Evolutionary conservation across 345 rosid species (phyloP).

Genomic region (Boechera stricta): DNA sequence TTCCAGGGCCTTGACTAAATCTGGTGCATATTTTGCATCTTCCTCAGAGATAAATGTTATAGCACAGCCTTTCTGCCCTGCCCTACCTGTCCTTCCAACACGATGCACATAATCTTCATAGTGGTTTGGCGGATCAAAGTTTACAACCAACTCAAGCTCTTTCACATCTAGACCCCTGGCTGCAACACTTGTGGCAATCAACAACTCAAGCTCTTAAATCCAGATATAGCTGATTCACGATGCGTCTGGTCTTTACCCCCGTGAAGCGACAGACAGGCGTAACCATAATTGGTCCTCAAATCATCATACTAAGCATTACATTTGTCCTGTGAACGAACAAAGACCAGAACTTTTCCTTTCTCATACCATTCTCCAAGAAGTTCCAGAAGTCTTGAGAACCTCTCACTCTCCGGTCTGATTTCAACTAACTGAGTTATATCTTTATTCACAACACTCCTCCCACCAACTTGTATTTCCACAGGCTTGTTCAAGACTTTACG

Average conservation of each 20-base stretch:
- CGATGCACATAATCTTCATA: slow-evolving; percentile 91
- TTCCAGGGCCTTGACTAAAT: slow-evolving; percentile 83
- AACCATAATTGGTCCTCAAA: slow-evolving; percentile 58
- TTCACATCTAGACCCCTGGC: slow-evolving; percentile 91
- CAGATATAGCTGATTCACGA: slow-evolving; percentile 80
- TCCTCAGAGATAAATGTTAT: slow-evolving; percentile 84
- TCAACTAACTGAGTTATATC: slow-evolving; percentile 83
- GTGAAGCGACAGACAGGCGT: slow-evolving; percentile 81
- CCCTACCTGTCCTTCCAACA: slow-evolving; percentile 90
- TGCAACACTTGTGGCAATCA: slow-evolving; percentile 85
- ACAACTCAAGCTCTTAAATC: slow-evolving; percentile 66
- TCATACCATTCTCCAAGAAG: slow-evolving; percentile 85
- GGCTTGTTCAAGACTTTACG: slow-evolving; percentile 79
- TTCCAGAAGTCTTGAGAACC: slow-evolving; percentile 70
- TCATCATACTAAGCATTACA: slow-evolving; percentile 73
- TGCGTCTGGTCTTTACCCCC: slow-evolving; percentile 90
- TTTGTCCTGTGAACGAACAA: slow-evolving; percentile 80
- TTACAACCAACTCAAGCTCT: slow-evolving; percentile 83
- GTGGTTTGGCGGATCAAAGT: slow-evolving; percentile 84
- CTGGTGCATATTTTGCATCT: slow-evolving; percentile 91
- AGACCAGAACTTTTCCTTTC: slow-evolving; percentile 78
- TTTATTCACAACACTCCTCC: slow-evolving; percentile 92
- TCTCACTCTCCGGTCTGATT: slow-evolving; percentile 80
- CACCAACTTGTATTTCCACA: slow-evolving; percentile 83
- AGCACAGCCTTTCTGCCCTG: slow-evolving; percentile 88